phyloP scores from a whole-genome alignment of 495 filamentous ascomycete genomes.

The Filosporella fistucella region DNA sequence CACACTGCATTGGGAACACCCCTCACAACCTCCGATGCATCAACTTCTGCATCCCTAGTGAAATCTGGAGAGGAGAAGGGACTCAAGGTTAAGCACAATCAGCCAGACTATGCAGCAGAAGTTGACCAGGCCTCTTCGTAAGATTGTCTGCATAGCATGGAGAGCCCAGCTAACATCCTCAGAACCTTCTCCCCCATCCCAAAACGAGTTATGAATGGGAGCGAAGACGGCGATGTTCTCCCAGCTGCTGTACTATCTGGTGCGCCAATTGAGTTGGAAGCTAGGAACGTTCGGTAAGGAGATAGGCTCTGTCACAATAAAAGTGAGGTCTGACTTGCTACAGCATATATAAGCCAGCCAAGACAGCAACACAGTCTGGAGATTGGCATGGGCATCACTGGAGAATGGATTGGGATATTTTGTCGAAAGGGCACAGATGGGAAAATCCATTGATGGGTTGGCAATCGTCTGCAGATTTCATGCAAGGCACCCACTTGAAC shows the following conservation, averaged over 20 bases:
- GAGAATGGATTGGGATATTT: constrained; percentile 98
- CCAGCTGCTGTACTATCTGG: constrained; percentile 86
- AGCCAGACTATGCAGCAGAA: constrained; percentile 70
- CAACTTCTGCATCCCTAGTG: no score
- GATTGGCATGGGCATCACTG: constrained; percentile 76
- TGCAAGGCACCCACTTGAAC: constrained; percentile 86
- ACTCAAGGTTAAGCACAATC: constrained; percentile 37
- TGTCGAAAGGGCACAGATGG: constrained; percentile 85
- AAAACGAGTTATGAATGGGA: constrained; percentile 82
- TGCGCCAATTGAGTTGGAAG: constrained; percentile 88
- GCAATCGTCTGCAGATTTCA: constrained; percentile 89
- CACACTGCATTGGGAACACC: constrained; percentile 33
- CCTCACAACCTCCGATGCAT: constrained; percentile 17
- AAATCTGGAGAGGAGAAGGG: constrained; percentile 17
- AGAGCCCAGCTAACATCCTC: constrained; percentile 11
- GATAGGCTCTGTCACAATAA: background rate
- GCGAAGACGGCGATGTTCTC: constrained; percentile 69
- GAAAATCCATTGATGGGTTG: constrained; percentile 98
- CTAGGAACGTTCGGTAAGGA: constrained; percentile 81
- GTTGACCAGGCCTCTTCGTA: constrained; percentile 27
- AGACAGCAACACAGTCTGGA: constrained; percentile 92
- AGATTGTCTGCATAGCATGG: background rate
- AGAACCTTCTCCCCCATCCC: constrained; percentile 89
- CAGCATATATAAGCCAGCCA: constrained; percentile 86
- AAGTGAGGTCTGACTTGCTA: constrained; percentile 14